Evolutionary conservation across 371 early-diverging fungal genomes (phyloP).

Genomic region (Furculomyces boomerangus): DNA sequence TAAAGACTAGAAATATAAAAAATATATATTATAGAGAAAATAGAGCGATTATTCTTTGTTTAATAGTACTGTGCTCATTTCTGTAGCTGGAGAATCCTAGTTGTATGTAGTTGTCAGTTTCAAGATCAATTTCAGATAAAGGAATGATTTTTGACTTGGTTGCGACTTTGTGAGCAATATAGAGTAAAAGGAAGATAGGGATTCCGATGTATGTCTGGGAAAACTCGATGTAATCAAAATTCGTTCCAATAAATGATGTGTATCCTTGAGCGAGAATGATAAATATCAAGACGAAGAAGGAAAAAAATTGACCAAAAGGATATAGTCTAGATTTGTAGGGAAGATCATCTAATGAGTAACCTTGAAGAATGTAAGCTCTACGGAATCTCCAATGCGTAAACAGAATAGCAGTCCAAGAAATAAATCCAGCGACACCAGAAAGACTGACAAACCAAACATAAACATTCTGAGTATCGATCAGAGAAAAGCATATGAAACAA

Average conservation of each 20-base stretch:
- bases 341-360: constrained; percentile 36
- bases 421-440: constrained; percentile 51
- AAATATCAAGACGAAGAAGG: constrained; percentile 30
- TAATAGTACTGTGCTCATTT: neutral
- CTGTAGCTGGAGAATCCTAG: constrained; percentile 4
- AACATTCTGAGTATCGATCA: constrained; percentile 26
- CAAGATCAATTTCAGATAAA: constrained; percentile 20
- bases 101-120: constrained; percentile 3
- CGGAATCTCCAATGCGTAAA: constrained; percentile 68
- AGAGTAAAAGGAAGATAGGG: constrained; percentile 26
- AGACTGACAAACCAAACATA: constrained; percentile 55
- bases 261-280: constrained; percentile 47
- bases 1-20: no score
- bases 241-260: constrained; percentile 8
- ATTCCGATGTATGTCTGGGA: constrained; percentile 19
- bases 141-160: constrained; percentile 18
- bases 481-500: constrained; percentile 12
- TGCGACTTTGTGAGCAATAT: constrained; percentile 15
- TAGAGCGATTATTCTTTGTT: neutral
- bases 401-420: constrained; percentile 58
- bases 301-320: constrained; percentile 53
- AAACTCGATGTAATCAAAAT: constrained; percentile 13
- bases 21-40: no score
- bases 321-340: constrained; percentile 50
- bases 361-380: constrained; percentile 48